Evolutionary conservation across 139 green algal species (phyloP), one percentile per base, ranked within the genome.

Genomic region (Micromonas pusilla): DNA sequence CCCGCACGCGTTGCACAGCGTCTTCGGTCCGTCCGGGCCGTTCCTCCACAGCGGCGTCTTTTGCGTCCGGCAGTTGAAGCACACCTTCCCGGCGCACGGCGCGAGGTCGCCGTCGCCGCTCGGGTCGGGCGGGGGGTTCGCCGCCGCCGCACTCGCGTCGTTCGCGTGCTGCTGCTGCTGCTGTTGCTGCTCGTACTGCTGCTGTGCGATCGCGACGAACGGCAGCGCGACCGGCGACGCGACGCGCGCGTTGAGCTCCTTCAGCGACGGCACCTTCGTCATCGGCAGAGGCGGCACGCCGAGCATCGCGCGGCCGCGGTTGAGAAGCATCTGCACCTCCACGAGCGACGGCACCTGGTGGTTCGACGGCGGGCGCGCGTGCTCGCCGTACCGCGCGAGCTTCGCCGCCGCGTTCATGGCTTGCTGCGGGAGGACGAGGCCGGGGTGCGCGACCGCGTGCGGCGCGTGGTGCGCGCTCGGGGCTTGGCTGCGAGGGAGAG

Each of bases 1-100:
- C 19, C 87, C 87, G 63, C 87, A 91, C 2, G 85, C 85, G 45
- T 91, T 91, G 81, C 87, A 91, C 26, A 91, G 77, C 34, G 87
- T 89, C 77, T 91, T 91, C 13, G 83, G 74, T 32, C 87, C 87
- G 64, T 72, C 34, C 21, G 86, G 79, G 31, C 84, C 82, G 28
- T 79, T 79, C 0, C 86, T 70, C 86, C 86, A 89, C 77, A 87
- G 71, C 9, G 83, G 86, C 6, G 85, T 89, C 45, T 85, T 87
- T n/a, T 70, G 76, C 38, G 77, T 81, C 26, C 62, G 36, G 75
- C 83, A 87, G 33, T 83, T 77, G 28, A 54, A 32, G 60, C 83
- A 87, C 2, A 39, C 53, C 37, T 70, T 70, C 21, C 5, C 31
- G 28, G 33, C 68, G 5, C 68, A 38, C 23, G 68, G 26, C 53